Percentiles rank a stretch among this genome's conserved stretches.
These are phyloP conservation scores for Phytopythium delawarense DNA, from an alignment of 352 stramenopile species.

Conservation along the genomic window DNA sequence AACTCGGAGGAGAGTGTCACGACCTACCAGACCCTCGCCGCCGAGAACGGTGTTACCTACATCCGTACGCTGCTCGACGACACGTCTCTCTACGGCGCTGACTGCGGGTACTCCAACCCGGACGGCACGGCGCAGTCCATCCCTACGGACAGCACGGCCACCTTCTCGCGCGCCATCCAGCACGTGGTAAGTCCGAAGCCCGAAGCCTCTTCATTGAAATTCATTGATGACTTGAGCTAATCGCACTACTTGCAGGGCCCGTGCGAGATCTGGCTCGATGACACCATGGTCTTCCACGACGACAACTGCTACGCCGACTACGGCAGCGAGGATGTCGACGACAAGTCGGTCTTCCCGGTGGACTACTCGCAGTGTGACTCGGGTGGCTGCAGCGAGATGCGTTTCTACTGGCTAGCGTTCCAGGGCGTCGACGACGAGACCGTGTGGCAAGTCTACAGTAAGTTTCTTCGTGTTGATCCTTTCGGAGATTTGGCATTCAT, in stretches of 20 bases:
- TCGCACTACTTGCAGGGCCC: conserved; percentile 5
- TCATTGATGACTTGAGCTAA: too few relatives aligned
- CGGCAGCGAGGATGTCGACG: conserved; percentile 10
- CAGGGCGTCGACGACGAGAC: conserved; percentile 17
- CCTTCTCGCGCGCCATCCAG: conserved; percentile 14
- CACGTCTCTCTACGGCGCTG: conserved; percentile 15
- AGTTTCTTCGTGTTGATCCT: background rate
- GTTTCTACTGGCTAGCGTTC: conserved; percentile 29
- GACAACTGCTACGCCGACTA: conserved; percentile 20
- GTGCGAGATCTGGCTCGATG: conserved; percentile 28
- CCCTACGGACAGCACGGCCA: conserved; percentile 15
- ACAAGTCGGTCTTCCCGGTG: conserved; percentile 22
- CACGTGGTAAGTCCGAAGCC: conserved; percentile 12
- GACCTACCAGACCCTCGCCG: conserved; percentile 9
- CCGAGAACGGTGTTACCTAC: conserved; percentile 13
- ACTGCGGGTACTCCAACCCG: conserved; percentile 21
- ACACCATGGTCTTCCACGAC: conserved; percentile 20
- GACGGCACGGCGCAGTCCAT: conserved; percentile 12
- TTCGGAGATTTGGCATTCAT: too few relatives aligned
- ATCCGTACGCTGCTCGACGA: conserved; percentile 21
- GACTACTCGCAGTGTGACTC: conserved; percentile 21
- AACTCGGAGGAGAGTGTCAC: conserved; percentile 10
- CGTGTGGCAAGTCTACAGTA: conserved; percentile 30
- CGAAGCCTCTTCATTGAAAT: too few relatives aligned
- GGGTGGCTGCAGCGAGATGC: conserved; percentile 20